Conservation (phyloP, 176 grass and related monocot genomes). For the Oryza glumipatula region DNA sequence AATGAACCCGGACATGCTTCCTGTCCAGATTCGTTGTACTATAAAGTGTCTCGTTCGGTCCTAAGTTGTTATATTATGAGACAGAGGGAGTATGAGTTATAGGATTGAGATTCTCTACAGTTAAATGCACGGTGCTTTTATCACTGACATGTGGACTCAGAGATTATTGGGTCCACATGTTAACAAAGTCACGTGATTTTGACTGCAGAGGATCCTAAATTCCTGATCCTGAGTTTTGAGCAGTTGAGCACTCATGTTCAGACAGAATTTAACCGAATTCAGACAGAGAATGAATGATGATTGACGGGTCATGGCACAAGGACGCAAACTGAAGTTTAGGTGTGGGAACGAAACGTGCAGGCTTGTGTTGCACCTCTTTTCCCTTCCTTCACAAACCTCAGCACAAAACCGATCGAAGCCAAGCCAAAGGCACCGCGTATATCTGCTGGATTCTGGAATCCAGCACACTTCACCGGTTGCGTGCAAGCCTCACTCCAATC, state of each 20-base stretch:
- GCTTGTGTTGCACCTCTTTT: conserved; percentile 33
- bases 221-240: too few species aligned
- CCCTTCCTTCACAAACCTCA: conserved; percentile 20
- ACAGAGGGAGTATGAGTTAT: too few species aligned
- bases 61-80: too few species aligned
- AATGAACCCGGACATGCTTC: too few species aligned
- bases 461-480: conserved; percentile 42
- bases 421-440: conserved; percentile 18
- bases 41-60: too few species aligned
- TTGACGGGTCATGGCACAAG: neutral
- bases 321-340: neutral
- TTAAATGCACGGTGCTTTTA: too few species aligned
- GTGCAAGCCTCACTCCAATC: conserved; percentile 42
- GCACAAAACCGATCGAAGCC: neutral
- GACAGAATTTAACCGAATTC: neutral
- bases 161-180: too few species aligned
- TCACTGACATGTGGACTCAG: too few species aligned
- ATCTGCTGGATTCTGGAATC: conserved; percentile 7
- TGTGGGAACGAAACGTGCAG: conserved; percentile 38
- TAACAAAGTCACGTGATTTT: too few species aligned
- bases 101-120: too few species aligned
- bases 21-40: too few species aligned
- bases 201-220: too few species aligned
- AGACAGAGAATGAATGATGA: neutral
- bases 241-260: neutral